A percentile compares a stretch with the other conserved stretches of the same genome.
Conservation (phyloP, 1,139 yeast species). For the Taphrina pruni region DNA sequence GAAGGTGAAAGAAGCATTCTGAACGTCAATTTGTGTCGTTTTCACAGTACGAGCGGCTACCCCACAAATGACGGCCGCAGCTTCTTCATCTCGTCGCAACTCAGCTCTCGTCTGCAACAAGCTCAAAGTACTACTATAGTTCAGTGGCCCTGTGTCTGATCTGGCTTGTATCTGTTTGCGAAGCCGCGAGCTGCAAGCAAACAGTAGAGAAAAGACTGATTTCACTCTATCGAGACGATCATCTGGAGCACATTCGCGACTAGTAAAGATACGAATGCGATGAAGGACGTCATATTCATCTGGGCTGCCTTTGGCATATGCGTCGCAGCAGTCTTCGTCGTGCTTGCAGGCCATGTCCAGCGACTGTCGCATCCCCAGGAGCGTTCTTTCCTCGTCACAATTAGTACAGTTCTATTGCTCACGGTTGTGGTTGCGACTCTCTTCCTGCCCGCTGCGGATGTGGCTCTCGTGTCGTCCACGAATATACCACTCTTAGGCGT, state of each 20-base stretch:
- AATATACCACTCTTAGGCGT: conserved; percentile 26
- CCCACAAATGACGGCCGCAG: too few relatives aligned
- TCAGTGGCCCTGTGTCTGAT: too few relatives aligned
- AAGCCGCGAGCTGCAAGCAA: too few relatives aligned
- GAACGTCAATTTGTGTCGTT: too few relatives aligned
- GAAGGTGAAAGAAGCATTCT: too few relatives aligned
- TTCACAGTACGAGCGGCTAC: too few relatives aligned
- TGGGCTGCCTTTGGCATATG: conserved; percentile 28
- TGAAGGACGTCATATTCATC: conserved; percentile 32
- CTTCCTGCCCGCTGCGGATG: conserved; percentile 27
- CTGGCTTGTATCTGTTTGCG: too few relatives aligned
- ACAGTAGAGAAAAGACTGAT: too few relatives aligned
- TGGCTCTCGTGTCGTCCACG: conserved; percentile 29
- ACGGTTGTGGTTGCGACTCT: conserved; percentile 18
- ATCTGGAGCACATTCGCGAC: not conserved
- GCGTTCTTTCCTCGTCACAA: conserved; percentile 22
- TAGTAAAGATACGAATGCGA: not conserved
- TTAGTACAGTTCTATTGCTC: conserved; percentile 24
- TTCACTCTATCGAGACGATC: too few relatives aligned
- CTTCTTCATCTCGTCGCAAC: too few relatives aligned
- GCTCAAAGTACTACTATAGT: too few relatives aligned
- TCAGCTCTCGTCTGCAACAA: too few relatives aligned
- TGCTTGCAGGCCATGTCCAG: conserved; percentile 15
- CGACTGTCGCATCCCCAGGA: conserved; percentile 34
- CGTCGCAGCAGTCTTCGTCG: conserved; percentile 13